phyloP scores from a whole-genome alignment of 306 rosid species.

The Cucumis melo region DNA sequence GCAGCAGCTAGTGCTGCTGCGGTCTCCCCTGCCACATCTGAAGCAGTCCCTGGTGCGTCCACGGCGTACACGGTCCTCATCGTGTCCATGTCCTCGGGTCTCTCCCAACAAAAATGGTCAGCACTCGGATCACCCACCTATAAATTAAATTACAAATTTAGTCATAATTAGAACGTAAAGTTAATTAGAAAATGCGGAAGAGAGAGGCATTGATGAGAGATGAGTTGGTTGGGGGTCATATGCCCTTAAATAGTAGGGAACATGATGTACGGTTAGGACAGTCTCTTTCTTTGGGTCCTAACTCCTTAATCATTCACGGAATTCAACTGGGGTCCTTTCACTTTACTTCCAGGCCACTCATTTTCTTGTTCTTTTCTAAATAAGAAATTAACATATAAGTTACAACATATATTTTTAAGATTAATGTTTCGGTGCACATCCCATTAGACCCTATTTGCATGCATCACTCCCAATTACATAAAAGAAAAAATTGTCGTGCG shows the following conservation, averaged over 20 bases:
- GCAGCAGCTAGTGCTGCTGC: conserved; percentile 84
- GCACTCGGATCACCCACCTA: conserved; percentile 79
- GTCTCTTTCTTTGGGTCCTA: background rate
- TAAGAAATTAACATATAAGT: background rate
- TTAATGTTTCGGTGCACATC: too few species aligned
- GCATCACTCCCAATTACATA: too few species aligned
- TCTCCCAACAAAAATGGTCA: conserved; percentile 88
- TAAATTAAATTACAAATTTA: background rate
- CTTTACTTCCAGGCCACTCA: background rate
- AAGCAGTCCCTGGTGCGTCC: conserved; percentile 80
- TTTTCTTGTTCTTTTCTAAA: background rate
- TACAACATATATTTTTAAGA: too few species aligned
- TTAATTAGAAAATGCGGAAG: background rate
- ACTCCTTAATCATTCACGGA: conserved; percentile 16
- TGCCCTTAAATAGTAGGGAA: conserved; percentile 1
- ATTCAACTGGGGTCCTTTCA: conserved; percentile 9
- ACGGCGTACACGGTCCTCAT: conserved; percentile 57
- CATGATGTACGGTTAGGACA: conserved; percentile 1
- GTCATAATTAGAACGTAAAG: too few species aligned
- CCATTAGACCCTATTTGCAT: too few species aligned
- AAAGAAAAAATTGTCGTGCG: too few species aligned
- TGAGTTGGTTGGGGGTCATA: background rate
- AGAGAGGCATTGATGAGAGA: background rate
- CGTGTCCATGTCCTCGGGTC: conserved; percentile 97
- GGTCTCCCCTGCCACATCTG: conserved; percentile 76